Base-by-base conservation (phyloP, 164 flowering plant species). In the Vitis vinifera region DNA sequence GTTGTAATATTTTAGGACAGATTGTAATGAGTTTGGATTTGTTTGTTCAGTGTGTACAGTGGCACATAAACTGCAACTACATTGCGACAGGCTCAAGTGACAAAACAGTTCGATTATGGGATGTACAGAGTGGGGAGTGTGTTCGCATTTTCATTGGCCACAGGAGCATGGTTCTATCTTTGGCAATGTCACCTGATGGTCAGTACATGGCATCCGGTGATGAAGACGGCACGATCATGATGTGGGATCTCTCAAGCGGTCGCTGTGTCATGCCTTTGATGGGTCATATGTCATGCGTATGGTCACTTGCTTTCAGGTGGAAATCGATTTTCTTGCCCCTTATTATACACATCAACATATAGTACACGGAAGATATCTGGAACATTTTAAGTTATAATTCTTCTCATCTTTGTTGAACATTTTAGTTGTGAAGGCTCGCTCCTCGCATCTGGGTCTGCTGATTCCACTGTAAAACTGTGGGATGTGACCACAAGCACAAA, bases 181-280 rank as follows among this genome's bases (percentile, higher is more conserved):
- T 96, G 81, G 97, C 98, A 57, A 89, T 96, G 95, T 93, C 99
- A 16, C 98, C 99, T 16, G 98, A 96, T 70, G 98, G 99, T 55
- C 87, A 98, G 13, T 91, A 91, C 68, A 89, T 93, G 97, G 97
- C 97, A 61, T 96, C 99, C 68, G 99, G 97, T 63, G 99, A 96
- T 78, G 99, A 96, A 82, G 98, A 96, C 71, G 97, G 98, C n/a
- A 82, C 89, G 14, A 89, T 96, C 72, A 91, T 93, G 98, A 91
- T 96, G 98, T 92, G 99, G 99, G 98, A 93, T 76, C 88, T 93
- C 56, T 83, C 98, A 55, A 92, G 84, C 56, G 99, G 96, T 55
- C 97, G 96, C 27, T 91, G 94, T 71, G 80, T 96, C 51, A 84
- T 93, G 44, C 98, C 99, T 65, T 79, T 93, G 75, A 85, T 85